These are phyloP conservation scores for Hibiscus tridactylites DNA, from an alignment of 345 rosid species.

Conservation along the genomic window DNA sequence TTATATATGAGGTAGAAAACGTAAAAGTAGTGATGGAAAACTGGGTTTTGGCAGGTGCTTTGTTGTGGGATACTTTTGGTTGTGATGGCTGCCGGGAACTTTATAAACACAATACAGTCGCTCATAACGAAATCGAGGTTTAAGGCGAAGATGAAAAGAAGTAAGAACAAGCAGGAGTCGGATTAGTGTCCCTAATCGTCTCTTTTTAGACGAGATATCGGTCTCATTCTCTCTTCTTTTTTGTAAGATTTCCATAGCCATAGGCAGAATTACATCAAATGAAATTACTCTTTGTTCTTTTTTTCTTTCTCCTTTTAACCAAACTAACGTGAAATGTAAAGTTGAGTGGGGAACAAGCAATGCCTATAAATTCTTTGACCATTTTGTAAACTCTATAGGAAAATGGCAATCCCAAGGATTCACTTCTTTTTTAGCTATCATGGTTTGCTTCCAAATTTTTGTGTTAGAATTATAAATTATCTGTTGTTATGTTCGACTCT, in stretches of 20 bases:
- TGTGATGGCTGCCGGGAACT: conserved; percentile 93
- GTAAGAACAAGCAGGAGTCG: conserved; percentile 69
- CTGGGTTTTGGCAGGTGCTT: conserved; percentile 48
- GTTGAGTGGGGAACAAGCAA: neutral
- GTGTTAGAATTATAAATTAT: too few species aligned
- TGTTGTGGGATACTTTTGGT: conserved; percentile 74
- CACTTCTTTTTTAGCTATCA: neutral
- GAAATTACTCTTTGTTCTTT: neutral
- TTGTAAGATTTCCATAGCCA: neutral
- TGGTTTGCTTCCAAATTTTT: neutral
- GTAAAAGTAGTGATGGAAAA: neutral
- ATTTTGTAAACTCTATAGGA: neutral
- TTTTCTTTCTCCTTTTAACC: neutral
- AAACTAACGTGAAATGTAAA: conserved; percentile 1
- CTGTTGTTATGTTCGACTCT: too few species aligned
- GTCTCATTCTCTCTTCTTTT: neutral
- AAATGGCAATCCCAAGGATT: neutral
- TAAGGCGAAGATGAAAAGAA: conserved; percentile 95
- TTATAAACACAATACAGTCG: conserved; percentile 73
- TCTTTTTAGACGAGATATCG: conserved; percentile 14
- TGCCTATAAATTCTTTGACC: neutral
- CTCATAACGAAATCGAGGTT: conserved; percentile 80
- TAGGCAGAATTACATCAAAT: neutral
- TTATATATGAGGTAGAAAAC: neutral
- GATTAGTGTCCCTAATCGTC: neutral